phyloP scores from a whole-genome alignment of 176 grass and related monocot species.

The Ananas comosus region DNA sequence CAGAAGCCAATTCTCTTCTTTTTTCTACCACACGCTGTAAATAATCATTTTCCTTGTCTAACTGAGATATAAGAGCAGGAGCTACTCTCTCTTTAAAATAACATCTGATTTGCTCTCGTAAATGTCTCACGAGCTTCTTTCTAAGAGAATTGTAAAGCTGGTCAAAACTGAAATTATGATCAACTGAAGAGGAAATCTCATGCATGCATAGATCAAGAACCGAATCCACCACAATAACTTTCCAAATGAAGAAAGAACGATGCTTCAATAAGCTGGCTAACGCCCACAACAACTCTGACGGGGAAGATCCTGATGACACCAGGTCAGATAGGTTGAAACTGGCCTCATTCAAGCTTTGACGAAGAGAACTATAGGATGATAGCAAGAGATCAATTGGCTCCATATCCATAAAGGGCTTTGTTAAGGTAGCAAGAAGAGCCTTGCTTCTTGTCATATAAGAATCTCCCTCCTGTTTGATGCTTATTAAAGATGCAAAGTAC shows the following conservation, averaged over 20 bases:
- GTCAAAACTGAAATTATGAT: constrained; percentile 60
- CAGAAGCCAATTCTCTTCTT: constrained; percentile 36
- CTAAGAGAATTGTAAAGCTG: constrained; percentile 68
- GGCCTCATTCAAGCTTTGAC: constrained; percentile 32
- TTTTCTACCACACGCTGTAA: constrained; percentile 44
- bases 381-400: constrained; percentile 65
- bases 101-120: constrained; percentile 51
- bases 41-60: constrained; percentile 62
- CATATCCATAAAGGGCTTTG: constrained; percentile 61
- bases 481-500: constrained; percentile 58
- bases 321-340: constrained; percentile 35
- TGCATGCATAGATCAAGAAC: constrained; percentile 77
- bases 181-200: constrained; percentile 81
- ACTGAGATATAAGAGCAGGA: constrained; percentile 42
- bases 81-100: constrained; percentile 61
- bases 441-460: constrained; percentile 55
- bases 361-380: constrained; percentile 28
- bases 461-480: constrained; percentile 51
- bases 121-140: constrained; percentile 65
- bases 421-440: constrained; percentile 52
- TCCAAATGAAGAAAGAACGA: constrained; percentile 85
- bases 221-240: constrained; percentile 69
- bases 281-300: constrained; percentile 62
- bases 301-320: constrained; percentile 39
- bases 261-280: constrained; percentile 57